Percentiles rank a stretch among this genome's conserved stretches.
Evolutionary conservation across 2,329 filamentous ascomycete genomes (phyloP).

Genomic region (Rhytidhysteron rufulum): DNA sequence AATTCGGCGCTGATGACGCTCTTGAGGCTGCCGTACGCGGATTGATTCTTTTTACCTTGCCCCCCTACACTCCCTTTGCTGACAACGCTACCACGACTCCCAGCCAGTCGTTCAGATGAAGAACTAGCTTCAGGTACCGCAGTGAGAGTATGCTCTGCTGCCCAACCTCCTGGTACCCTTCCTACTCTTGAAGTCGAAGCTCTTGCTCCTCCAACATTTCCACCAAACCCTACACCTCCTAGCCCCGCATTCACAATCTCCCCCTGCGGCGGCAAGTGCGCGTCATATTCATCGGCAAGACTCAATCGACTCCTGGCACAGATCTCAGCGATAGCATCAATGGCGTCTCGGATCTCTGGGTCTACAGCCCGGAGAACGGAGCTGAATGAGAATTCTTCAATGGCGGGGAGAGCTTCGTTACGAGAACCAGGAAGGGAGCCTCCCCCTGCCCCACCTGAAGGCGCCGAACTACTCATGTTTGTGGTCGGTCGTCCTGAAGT

Average conservation of each 20-base stretch:
- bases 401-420: constrained; percentile 38
- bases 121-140: constrained; percentile 47
- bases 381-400: constrained; percentile 54
- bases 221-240: constrained; percentile 18
- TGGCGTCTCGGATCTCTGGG: constrained; percentile 54
- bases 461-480: constrained; percentile 22
- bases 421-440: constrained; percentile 18
- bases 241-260: constrained; percentile 44
- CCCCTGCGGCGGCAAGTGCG: constrained; percentile 59
- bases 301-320: constrained; percentile 59
- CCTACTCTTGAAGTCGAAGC: constrained; percentile 29
- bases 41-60: constrained; percentile 28
- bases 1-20: constrained; percentile 33
- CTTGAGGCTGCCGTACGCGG: constrained; percentile 36
- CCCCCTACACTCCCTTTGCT: not conserved
- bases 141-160: constrained; percentile 39
- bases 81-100: constrained; percentile 13
- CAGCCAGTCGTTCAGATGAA: constrained; percentile 39
- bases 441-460: constrained; percentile 20
- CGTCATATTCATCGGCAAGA: constrained; percentile 59
- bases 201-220: constrained; percentile 25
- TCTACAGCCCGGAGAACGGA: constrained; percentile 55
- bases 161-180: constrained; percentile 30
- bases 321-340: constrained; percentile 62
- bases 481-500: constrained; percentile 17